These are phyloP conservation scores for Earliella scabrosa DNA, from an alignment of 1,284 basidiomycete species.

Conservation along the genomic window DNA sequence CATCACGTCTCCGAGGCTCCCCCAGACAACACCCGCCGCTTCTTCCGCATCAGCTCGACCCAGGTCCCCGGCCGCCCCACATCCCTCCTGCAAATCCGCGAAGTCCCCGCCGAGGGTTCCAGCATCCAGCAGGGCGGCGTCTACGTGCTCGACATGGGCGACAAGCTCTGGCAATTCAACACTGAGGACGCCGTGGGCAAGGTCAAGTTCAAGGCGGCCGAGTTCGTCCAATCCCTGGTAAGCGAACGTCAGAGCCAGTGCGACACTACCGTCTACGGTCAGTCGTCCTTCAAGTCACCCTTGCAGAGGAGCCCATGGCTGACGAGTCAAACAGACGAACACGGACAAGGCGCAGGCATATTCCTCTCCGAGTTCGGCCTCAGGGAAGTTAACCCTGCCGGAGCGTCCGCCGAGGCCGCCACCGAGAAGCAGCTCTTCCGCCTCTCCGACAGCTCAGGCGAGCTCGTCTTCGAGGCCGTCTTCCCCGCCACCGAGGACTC, in stretches of 20 bases:
- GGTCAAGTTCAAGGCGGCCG: slow-evolving; percentile 61
- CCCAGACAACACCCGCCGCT: slow-evolving; percentile 45
- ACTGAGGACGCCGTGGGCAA: slow-evolving; percentile 54
- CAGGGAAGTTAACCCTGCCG: slow-evolving; percentile 22
- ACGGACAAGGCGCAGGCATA: slow-evolving; percentile 44
- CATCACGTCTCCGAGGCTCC: slow-evolving; percentile 57
- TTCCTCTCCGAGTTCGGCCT: slow-evolving; percentile 52
- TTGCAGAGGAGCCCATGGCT: too few relatives aligned
- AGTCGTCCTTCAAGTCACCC: too few relatives aligned
- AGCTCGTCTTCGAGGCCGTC: slow-evolving; percentile 43
- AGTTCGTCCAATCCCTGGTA: slow-evolving; percentile 56
- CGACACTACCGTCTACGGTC: slow-evolving; percentile 57
- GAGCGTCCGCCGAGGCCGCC: slow-evolving; percentile 8
- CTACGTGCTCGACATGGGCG: slow-evolving; percentile 62
- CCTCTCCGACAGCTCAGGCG: slow-evolving; percentile 50
- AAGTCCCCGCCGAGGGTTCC: slow-evolving; percentile 48
- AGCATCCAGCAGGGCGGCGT: slow-evolving; percentile 58
- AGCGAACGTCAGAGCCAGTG: slow-evolving; percentile 45
- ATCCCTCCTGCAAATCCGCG: slow-evolving; percentile 48
- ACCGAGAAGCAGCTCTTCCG: slow-evolving; percentile 44
- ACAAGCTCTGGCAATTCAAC: slow-evolving; percentile 56
- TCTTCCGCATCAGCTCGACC: slow-evolving; percentile 49
- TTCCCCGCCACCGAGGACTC: slow-evolving; percentile 35
- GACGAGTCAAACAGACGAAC: slow-evolving; percentile 53
- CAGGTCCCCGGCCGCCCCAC: slow-evolving; percentile 10